Evolutionary conservation across 345 rosid genomes (phyloP).

Genomic region (Conringia planisiliqua): DNA sequence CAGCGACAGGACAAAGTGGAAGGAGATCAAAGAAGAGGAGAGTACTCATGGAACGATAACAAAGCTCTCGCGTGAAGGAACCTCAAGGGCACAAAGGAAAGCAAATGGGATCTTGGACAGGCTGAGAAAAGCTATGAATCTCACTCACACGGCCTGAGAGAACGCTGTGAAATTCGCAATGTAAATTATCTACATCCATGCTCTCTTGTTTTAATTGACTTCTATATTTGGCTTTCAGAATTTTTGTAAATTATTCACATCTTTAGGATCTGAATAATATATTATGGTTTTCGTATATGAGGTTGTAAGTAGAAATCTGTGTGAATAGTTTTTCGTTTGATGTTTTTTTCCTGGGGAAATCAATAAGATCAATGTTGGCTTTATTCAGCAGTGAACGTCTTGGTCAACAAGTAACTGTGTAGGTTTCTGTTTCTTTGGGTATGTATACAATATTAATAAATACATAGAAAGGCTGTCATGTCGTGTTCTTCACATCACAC

Average conservation of each 20-base stretch:
- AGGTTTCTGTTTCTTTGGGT: background rate
- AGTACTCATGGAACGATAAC: constrained; percentile 56
- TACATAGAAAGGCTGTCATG: constrained; percentile 28
- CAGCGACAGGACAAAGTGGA: constrained; percentile 76
- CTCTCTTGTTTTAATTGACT: background rate
- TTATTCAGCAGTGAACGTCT: constrained; percentile 7
- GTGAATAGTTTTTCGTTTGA: constrained; percentile 16
- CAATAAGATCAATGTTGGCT: constrained; percentile 21
- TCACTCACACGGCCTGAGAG: constrained; percentile 80
- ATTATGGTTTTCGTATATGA: constrained; percentile 17
- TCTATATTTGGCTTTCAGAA: constrained; percentile 6
- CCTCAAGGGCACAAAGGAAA: constrained; percentile 93
- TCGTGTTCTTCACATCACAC: constrained; percentile 25
- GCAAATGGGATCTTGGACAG: constrained; percentile 79
- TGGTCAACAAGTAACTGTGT: constrained; percentile 25
- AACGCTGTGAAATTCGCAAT: background rate
- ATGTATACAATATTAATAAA: background rate
- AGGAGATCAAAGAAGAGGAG: constrained; percentile 79
- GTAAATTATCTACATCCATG: constrained; percentile 17
- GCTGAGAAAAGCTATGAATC: constrained; percentile 59
- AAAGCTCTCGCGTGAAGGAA: constrained; percentile 73
- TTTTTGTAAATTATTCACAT: constrained; percentile 33
- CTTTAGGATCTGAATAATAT: constrained; percentile 23
- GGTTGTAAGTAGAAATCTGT: constrained; percentile 18
- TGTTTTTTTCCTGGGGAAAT: constrained; percentile 9